Percentiles rank a stretch among this genome's conserved stretches.
Evolutionary conservation across 2,329 filamentous ascomycete species (phyloP).

Genomic region (Fusarium austroafricanum): DNA sequence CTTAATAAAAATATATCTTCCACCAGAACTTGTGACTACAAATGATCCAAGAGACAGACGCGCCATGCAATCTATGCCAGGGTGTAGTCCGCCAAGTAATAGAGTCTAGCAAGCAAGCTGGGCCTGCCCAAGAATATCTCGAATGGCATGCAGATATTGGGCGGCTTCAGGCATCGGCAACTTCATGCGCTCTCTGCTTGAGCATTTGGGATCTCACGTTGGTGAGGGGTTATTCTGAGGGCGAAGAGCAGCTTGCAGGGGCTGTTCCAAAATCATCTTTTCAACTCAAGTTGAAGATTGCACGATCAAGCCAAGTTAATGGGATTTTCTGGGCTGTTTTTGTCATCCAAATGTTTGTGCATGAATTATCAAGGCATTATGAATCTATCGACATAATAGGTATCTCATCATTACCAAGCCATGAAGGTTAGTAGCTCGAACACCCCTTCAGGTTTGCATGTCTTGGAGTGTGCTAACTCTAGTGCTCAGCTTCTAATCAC

Average conservation of each 20-base stretch:
- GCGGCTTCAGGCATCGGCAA: no score
- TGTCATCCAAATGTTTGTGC: accelerated
- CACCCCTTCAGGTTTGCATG: no score
- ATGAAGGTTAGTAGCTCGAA: background rate
- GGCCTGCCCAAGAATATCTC: background rate
- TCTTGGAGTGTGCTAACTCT: no score
- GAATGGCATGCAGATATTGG: background rate
- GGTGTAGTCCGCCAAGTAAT: no score
- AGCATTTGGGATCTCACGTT: background rate
- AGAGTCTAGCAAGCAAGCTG: background rate
- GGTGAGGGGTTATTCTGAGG: no score
- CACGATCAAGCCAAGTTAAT: background rate
- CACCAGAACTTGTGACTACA: background rate
- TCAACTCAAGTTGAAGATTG: background rate
- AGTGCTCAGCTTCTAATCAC: background rate
- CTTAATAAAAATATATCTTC: no score
- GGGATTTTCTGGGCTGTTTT: background rate
- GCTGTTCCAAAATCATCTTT: no score
- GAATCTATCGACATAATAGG: background rate
- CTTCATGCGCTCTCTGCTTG: no score
- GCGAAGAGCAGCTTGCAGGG: background rate
- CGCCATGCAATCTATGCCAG: background rate
- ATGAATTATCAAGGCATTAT: background rate
- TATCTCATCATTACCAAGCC: background rate
- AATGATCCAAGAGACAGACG: no score